Conservation (phyloP, 1,139 yeast species). For the Pichia sp. region DNA sequence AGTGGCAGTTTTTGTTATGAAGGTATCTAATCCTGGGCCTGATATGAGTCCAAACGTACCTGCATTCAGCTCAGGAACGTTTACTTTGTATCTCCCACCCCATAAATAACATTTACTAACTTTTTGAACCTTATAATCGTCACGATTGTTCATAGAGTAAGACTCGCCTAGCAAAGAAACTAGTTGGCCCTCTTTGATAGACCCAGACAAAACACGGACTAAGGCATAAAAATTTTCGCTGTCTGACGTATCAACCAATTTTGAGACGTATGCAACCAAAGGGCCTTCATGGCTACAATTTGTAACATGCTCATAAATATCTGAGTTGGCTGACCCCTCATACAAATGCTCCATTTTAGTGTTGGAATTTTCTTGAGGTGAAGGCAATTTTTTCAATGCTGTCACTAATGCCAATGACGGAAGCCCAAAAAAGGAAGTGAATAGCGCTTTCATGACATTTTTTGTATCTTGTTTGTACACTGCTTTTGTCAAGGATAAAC, state of each 20-base stretch:
- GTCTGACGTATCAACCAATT: slow-evolving; percentile 52
- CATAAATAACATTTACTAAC: slow-evolving; percentile 51
- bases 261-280: slow-evolving; percentile 56
- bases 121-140: slow-evolving; percentile 40
- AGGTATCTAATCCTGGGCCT: slow-evolving; percentile 51
- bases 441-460: slow-evolving; percentile 52
- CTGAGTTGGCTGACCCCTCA: slow-evolving; percentile 18
- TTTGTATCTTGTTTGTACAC: slow-evolving; percentile 51
- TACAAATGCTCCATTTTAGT: slow-evolving; percentile 27
- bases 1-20: slow-evolving; percentile 59
- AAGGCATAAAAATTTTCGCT: slow-evolving; percentile 48
- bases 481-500: slow-evolving; percentile 38
- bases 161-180: slow-evolving; percentile 59
- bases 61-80: slow-evolving; percentile 50
- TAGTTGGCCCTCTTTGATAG: slow-evolving; percentile 43
- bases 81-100: slow-evolving; percentile 67
- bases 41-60: slow-evolving; percentile 68
- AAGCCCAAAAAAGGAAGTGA: slow-evolving; percentile 50
- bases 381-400: slow-evolving; percentile 38
- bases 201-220: slow-evolving; percentile 62
- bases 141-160: slow-evolving; percentile 50
- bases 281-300: slow-evolving; percentile 40
- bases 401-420: slow-evolving; percentile 53
- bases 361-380: slow-evolving; percentile 39
- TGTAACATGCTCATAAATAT: slow-evolving; percentile 22